Base-by-base conservation (phyloP, 1,284 basidiomycete genomes). In the Pseudozyma sp. region DNA sequence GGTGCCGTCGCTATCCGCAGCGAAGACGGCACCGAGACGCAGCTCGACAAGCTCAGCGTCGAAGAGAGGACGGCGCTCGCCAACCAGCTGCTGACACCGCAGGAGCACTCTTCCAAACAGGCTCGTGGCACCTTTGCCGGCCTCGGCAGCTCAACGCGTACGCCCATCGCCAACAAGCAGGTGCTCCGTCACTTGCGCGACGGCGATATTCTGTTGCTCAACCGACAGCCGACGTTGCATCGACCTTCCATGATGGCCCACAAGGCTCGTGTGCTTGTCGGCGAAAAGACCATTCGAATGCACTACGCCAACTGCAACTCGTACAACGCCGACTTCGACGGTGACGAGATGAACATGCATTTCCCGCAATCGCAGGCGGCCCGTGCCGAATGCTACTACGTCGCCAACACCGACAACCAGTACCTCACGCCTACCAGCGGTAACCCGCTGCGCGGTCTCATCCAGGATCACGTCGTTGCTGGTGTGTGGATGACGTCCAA, bases 161-260 rank as follows among this genome's bases (percentile, higher is more conserved):
- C 85, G 19, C 83, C 83, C 10, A 81, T 84, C 52, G 88, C 94
- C 75, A 97, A 97, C 87, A 98, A 99, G 88, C 97, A 98, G 85
- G 97, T 99, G 42, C 94, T 96, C 85, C 89, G 97, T 55, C 97
- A 99, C 87, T 88, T 99, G 13, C 89, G 90, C 59, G 94, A 99
- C 84, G 97, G 97, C 3, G 97, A 99, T 84, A 92, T 97, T 64
- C 87, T 99, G 68, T 93, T 99, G 77, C 87, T 99, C 57, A 99
- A 99, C 84, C 93, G 97, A 70, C 97, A 99, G 87, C 97, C 97
- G 9, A 99, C 97, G 1, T 87, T 99, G 64, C 97, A 99, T 86
- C 99, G 99, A 85, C 96, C 97, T n/a, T 94, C 92, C 87, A 99
- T 99, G 96, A 99, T 99, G 97, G 92, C 92, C 10, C 97, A 99